phyloP scores from a whole-genome alignment of 345 rosid genomes.

The Aquilaria malaccensis region DNA sequence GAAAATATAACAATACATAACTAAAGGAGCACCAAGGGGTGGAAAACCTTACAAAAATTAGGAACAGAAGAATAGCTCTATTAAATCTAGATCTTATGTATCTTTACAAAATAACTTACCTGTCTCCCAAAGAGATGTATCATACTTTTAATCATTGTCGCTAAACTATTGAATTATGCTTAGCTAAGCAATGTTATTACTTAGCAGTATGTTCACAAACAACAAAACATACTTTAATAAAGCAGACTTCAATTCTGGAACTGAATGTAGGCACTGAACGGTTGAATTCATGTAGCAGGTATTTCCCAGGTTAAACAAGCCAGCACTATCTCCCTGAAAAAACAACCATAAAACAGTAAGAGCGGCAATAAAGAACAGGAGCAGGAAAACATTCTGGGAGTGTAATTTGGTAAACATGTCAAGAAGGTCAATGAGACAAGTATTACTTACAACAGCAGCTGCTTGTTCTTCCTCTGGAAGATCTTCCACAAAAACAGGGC shows the following conservation, averaged over 20 bases:
- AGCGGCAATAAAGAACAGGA: background rate
- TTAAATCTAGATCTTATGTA: background rate
- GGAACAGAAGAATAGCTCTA: background rate
- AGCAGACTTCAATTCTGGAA: conserved; percentile 94
- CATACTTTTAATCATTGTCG: background rate
- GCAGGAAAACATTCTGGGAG: background rate
- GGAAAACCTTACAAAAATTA: conserved; percentile 5
- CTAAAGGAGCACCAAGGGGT: conserved; percentile 6
- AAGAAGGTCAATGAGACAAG: background rate
- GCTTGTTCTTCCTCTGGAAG: conserved; percentile 95
- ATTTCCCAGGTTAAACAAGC: conserved; percentile 83
- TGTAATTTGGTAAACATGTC: no score
- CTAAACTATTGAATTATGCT: background rate
- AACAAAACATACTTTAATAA: conserved; percentile 42
- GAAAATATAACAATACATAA: no score
- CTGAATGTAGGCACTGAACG: conserved; percentile 89
- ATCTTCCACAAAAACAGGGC: conserved; percentile 90
- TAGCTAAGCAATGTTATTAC: background rate
- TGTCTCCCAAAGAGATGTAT: conserved; percentile 2
- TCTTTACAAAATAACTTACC: background rate
- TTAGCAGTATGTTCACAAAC: no score
- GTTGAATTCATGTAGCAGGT: conserved; percentile 99
- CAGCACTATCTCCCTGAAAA: conserved; percentile 92
- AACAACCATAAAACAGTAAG: conserved; percentile 8
- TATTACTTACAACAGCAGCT: conserved; percentile 44